Base-by-base conservation (phyloP, 768 basidiomycete genomes). In the Xerocomellus intermedius region DNA sequence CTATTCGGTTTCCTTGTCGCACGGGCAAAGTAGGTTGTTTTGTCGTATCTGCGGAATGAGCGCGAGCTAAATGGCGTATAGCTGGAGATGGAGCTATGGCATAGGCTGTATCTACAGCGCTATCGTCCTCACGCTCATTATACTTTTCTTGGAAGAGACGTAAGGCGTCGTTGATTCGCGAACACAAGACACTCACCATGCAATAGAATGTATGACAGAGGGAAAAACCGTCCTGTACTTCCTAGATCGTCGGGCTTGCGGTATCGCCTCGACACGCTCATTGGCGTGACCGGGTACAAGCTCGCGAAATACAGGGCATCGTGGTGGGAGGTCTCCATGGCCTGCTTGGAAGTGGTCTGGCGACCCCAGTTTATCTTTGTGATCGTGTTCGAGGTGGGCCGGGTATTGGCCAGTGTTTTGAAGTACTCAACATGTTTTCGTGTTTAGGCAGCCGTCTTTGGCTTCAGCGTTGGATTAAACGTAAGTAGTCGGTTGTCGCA, bases 21-120 rank as follows among this genome's bases (percentile, higher is more conserved):
- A 30, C 56, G 68, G 14, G 54, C 46, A 52, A 69, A 57, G 69
- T 67, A n/a, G 8, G 69, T 49, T 30, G 16, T 22, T 30, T 19
- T 8, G 24, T 33, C 14, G 2, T 24, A 13, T 28, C 12, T 32
- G 28, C 3, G 28, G n/a, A 28, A 30, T 5, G 19, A 16, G 26
- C 5, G 19, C 8, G 35, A 32, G 17, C 33, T 67, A 16, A 64
- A 45, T 0, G 17, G 1, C 26, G 5, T 26, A 6, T 43, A 78
- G 74, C 50, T 82, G 75, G 75, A 64, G 78, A 32, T 81, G 81
- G 79, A 70, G 78, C n/a, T 82, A 82, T 54, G 79, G 78, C 19
- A 77, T 80, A 56, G 82, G 74, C 0, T 76, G 74, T 17, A 76
- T 81, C 10, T 83, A 81, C 60, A 65, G 71, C 37, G 73, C 64